Conservation (phyloP, 2,329 filamentous ascomycete species). For the Periconia digitata region DNA sequence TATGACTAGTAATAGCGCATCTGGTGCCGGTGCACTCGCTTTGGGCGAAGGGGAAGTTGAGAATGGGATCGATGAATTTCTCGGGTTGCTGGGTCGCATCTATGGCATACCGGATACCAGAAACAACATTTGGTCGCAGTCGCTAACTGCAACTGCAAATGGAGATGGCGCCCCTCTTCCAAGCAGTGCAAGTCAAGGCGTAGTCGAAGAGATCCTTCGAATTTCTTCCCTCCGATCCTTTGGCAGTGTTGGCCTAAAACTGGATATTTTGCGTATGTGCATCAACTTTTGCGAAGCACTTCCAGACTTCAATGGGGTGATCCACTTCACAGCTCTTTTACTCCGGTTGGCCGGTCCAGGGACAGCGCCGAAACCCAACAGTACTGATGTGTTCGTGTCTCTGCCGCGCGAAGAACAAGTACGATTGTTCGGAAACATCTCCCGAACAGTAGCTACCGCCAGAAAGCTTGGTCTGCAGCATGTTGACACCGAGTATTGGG, state of each 20-base stretch:
- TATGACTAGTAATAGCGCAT: constrained; percentile 53
- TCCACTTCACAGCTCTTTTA: constrained; percentile 82
- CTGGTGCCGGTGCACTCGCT: constrained; percentile 76
- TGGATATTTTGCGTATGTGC: constrained; percentile 84
- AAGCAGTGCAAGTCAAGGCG: constrained; percentile 40
- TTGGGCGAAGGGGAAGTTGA: constrained; percentile 41
- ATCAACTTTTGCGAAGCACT: constrained; percentile 93
- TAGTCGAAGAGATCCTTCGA: constrained; percentile 57
- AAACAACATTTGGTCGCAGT: constrained; percentile 41
- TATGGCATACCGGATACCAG: constrained; percentile 46
- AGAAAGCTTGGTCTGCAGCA: constrained; percentile 70
- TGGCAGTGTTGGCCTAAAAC: constrained; percentile 77
- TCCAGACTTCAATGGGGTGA: constrained; percentile 86
- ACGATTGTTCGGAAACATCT: constrained; percentile 80
- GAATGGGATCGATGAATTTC: constrained; percentile 45
- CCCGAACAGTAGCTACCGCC: constrained; percentile 77
- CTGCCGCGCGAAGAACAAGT: constrained; percentile 82
- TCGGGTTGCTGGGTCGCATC: constrained; percentile 44
- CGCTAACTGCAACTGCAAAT: constrained; percentile 7
- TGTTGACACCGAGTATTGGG: constrained; percentile 87
- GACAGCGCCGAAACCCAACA: constrained; percentile 68
- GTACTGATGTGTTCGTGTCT: constrained; percentile 68
- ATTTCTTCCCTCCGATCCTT: constrained; percentile 60
- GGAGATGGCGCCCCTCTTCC: constrained; percentile 8
- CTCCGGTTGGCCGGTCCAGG: constrained; percentile 80